Evolutionary conservation across 2,329 filamentous ascomycete genomes (phyloP).

Genomic region (Pleoardoris graminearum): DNA sequence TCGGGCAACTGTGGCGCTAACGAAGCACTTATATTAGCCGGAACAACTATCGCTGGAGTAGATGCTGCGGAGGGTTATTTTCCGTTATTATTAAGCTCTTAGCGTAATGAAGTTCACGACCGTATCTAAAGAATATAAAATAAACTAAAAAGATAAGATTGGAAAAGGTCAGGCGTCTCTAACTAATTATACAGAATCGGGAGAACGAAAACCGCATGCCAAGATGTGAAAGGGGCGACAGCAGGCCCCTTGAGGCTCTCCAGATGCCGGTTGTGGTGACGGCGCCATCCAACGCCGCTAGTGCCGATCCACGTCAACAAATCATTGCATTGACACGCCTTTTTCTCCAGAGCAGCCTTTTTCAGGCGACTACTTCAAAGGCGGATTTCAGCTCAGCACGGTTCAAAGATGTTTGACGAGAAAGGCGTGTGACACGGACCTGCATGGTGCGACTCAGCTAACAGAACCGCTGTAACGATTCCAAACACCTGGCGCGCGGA

Average conservation of each 20-base stretch:
- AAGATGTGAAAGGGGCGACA: neutral
- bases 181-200: neutral
- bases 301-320: constrained; percentile 26
- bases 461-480: constrained; percentile 17
- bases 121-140: neutral
- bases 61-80: neutral
- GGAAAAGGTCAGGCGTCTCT: too few species aligned
- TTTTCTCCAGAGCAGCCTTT: constrained; percentile 7
- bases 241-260: constrained; percentile 27
- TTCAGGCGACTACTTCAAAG: constrained; percentile 11
- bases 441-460: constrained; percentile 10
- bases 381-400: constrained; percentile 11
- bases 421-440: constrained; percentile 26
- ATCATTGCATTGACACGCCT: constrained; percentile 17
- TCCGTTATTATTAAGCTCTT: too few species aligned
- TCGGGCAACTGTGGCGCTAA: neutral
- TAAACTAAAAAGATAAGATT: neutral
- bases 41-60: neutral
- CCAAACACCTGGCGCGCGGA: constrained; percentile 24
- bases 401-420: constrained; percentile 10
- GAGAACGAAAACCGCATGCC: neutral
- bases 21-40: neutral
- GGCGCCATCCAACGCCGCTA: constrained; percentile 29
- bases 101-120: neutral
- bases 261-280: constrained; percentile 32